A percentile compares a stretch with the other conserved stretches of the same genome.
phyloP scores from a whole-genome alignment of 2,329 filamentous ascomycete species.

The Sarocladium oryzae region DNA sequence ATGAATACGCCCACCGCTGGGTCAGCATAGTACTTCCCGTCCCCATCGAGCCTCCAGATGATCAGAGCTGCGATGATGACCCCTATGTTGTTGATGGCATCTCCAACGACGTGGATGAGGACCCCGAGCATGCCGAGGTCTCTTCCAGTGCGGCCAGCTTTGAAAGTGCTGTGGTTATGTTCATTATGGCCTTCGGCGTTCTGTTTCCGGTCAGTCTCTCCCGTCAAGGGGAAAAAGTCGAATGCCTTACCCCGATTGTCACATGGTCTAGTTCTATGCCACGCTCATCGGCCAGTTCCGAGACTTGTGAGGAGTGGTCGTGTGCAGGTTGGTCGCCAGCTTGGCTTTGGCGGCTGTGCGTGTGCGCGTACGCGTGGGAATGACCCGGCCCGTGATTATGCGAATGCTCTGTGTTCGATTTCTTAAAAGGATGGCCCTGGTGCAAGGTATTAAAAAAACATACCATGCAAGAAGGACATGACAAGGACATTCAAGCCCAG shows the following conservation, averaged over 20 bases:
- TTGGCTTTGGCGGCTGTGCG: conserved; percentile 8
- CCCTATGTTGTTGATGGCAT: conserved; percentile 9
- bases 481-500: conserved; percentile 62
- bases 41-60: conserved; percentile 58
- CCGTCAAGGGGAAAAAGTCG: too few relatives aligned
- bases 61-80: conserved; percentile 51
- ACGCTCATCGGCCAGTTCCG: background rate
- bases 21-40: conserved; percentile 62
- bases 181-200: conserved; percentile 27
- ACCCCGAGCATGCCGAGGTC: conserved; percentile 70
- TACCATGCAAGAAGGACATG: conserved; percentile 58
- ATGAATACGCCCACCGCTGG: conserved; percentile 64
- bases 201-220: conserved; percentile 9
- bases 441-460: conserved; percentile 12
- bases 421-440: background rate
- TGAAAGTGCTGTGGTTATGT: conserved; percentile 8
- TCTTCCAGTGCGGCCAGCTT: conserved; percentile 29
- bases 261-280: background rate
- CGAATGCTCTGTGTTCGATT: background rate
- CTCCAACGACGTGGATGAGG: conserved; percentile 51
- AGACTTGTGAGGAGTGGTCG: background rate
- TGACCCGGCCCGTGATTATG: conserved; percentile 34
- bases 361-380: conserved; percentile 15
- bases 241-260: background rate
- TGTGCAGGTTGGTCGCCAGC: background rate